Conservation (phyloP, 306 rosid species). For the Cucurbita moschata region DNA sequence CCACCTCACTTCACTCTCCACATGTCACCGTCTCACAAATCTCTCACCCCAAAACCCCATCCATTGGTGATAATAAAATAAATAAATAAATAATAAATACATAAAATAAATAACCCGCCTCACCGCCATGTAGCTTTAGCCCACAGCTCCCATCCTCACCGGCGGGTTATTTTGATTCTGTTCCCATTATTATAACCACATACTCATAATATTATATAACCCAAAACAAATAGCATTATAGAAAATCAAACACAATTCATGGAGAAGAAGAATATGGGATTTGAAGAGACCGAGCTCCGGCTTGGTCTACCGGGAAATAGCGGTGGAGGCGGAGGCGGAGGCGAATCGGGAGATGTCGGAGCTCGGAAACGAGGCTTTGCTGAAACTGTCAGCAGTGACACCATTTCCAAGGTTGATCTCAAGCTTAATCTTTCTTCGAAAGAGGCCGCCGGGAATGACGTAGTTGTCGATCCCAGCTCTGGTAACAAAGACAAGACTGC, state of each 20-base stretch:
- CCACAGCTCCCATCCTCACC: not conserved
- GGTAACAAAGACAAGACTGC: constrained; percentile 27
- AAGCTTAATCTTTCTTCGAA: constrained; percentile 34
- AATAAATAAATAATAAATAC: not conserved
- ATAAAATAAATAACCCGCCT: constrained; percentile 15
- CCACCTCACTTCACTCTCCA: constrained; percentile 43
- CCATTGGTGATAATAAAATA: not conserved
- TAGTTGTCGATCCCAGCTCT: not conserved
- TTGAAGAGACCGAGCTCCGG: constrained; percentile 11
- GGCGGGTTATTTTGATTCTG: constrained; percentile 17
- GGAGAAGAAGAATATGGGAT: not conserved
- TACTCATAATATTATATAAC: constrained; percentile 20
- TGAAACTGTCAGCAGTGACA: constrained; percentile 17
- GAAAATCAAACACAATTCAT: not conserved
- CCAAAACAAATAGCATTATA: constrained; percentile 15
- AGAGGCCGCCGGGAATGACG: not conserved
- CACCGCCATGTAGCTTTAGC: not conserved
- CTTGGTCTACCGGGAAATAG: not conserved
- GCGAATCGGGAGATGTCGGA: not conserved
- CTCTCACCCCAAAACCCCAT: not conserved
- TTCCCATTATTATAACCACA: constrained; percentile 27
- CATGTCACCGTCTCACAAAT: constrained; percentile 21
- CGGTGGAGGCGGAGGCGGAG: not conserved
- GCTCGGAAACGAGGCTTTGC: constrained; percentile 30
- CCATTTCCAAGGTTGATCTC: constrained; percentile 19